These are phyloP conservation scores for Ascochyta lentis DNA, from an alignment of 2,329 filamentous ascomycete species.

Conservation along the genomic window DNA sequence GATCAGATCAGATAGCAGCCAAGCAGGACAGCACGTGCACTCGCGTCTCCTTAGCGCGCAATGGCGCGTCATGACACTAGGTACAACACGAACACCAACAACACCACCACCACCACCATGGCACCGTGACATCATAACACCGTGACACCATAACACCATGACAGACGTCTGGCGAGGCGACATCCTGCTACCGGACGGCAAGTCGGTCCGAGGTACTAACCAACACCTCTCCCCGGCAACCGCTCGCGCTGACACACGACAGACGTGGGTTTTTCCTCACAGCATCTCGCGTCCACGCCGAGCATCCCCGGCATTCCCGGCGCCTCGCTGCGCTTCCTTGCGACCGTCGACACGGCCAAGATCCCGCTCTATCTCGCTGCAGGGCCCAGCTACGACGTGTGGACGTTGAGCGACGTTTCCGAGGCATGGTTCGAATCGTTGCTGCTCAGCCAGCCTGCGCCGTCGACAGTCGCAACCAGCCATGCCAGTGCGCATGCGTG, in stretches of 20 bases:
- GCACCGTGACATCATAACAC: too few relatives aligned
- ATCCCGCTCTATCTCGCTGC: slow-evolving; percentile 51
- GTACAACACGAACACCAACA: too few relatives aligned
- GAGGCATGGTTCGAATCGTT: slow-evolving; percentile 51
- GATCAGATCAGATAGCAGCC: too few relatives aligned
- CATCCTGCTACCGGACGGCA: slow-evolving; percentile 39
- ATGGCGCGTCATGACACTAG: slow-evolving; percentile 6
- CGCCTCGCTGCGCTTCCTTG: slow-evolving; percentile 43
- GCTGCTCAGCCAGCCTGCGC: slow-evolving; percentile 34
- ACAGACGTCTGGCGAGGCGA: slow-evolving; percentile 45
- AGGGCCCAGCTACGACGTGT: slow-evolving; percentile 49
- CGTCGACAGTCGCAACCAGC: not conserved
- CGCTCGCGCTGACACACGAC: not conserved
- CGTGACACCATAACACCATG: slow-evolving; percentile 23
- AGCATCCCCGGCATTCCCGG: slow-evolving; percentile 13
- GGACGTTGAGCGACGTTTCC: slow-evolving; percentile 42
- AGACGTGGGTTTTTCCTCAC: slow-evolving; percentile 42
- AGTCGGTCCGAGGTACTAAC: slow-evolving; percentile 32
- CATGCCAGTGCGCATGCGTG: slow-evolving; percentile 30
- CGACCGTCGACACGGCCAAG: slow-evolving; percentile 48
- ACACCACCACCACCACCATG: too few relatives aligned
- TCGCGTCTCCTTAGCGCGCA: slow-evolving; percentile 8
- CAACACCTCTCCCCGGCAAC: not conserved
- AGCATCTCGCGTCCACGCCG: slow-evolving; percentile 23
- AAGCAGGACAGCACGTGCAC: not conserved